These are phyloP conservation scores for Ustilago loliicola DNA, from an alignment of 1,284 basidiomycete species.

Conservation along the genomic window DNA sequence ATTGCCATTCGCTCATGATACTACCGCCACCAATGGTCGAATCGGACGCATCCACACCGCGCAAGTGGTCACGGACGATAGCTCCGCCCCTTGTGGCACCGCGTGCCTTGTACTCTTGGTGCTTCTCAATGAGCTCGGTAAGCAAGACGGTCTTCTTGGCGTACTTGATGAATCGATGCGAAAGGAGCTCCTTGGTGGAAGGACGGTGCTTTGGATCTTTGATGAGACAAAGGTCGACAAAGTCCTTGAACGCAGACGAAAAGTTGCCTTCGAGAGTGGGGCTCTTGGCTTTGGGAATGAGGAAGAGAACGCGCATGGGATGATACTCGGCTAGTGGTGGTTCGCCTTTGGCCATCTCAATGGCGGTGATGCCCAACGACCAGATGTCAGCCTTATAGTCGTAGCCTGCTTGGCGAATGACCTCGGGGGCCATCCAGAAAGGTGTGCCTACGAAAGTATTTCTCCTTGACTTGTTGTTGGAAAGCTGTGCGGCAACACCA, in stretches of 20 bases:
- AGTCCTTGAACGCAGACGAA: slow-evolving; percentile 89
- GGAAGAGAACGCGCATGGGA: slow-evolving; percentile 72
- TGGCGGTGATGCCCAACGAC: slow-evolving; percentile 72
- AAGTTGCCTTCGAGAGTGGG: slow-evolving; percentile 89
- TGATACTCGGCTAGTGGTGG: slow-evolving; percentile 73
- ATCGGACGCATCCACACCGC: slow-evolving; percentile 42
- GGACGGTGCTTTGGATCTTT: slow-evolving; percentile 92
- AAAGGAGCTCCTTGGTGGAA: slow-evolving; percentile 87
- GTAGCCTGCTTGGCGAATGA: slow-evolving; percentile 91
- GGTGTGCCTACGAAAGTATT: slow-evolving; percentile 93
- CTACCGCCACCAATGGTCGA: slow-evolving; percentile 72
- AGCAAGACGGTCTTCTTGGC: slow-evolving; percentile 84
- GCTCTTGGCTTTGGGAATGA: slow-evolving; percentile 79
- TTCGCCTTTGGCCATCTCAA: slow-evolving; percentile 73
- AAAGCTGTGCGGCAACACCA: slow-evolving; percentile 90
- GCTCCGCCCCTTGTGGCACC: slow-evolving; percentile 55
- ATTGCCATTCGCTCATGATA: slow-evolving; percentile 92
- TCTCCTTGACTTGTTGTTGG: slow-evolving; percentile 81
- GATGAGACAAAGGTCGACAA: slow-evolving; percentile 88
- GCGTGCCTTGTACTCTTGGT: slow-evolving; percentile 68
- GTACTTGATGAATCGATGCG: slow-evolving; percentile 89
- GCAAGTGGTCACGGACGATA: slow-evolving; percentile 55
- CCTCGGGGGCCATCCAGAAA: slow-evolving; percentile 98
- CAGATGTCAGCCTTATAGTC: slow-evolving; percentile 73
- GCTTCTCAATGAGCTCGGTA: slow-evolving; percentile 82